A percentile compares a stretch with the other conserved stretches of the same genome.
phyloP scores from a whole-genome alignment of 2,329 filamentous ascomycete genomes.

The Aspergillus clavatus region DNA sequence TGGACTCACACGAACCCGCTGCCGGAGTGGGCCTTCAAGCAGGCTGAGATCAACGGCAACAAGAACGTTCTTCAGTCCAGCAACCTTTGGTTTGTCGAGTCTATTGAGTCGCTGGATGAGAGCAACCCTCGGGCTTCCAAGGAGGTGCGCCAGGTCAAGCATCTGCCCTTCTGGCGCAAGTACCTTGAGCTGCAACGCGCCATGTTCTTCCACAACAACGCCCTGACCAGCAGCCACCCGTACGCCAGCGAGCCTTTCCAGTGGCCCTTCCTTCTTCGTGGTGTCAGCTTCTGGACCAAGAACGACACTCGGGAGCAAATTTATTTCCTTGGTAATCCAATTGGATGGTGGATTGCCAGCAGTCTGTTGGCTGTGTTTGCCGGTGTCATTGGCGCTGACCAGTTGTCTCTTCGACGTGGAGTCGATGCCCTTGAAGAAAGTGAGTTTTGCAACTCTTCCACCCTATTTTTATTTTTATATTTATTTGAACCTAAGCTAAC shows the following conservation, averaged over 20 bases:
- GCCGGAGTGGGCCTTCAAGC: constrained; percentile 96
- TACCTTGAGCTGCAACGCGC: constrained; percentile 94
- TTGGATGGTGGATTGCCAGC: constrained; percentile 96
- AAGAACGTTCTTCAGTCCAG: constrained; percentile 87
- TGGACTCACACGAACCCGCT: constrained; percentile 94
- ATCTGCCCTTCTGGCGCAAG: constrained; percentile 82
- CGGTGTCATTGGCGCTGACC: constrained; percentile 86
- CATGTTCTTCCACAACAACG: constrained; percentile 99
- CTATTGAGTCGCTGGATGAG: constrained; percentile 71
- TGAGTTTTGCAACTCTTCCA: too few relatives aligned
- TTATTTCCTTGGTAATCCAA: constrained; percentile 94
- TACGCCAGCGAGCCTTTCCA: constrained; percentile 93
- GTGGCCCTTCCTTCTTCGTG: constrained; percentile 95
- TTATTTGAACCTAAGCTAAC: background rate
- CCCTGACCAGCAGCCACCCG: constrained; percentile 91
- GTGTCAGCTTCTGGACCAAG: constrained; percentile 99
- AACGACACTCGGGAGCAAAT: constrained; percentile 93
- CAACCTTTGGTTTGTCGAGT: constrained; percentile 92
- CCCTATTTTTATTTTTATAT: too few relatives aligned
- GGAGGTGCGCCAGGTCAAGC: constrained; percentile 73
- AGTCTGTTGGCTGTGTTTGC: constrained; percentile 88
- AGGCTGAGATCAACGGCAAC: constrained; percentile 99
- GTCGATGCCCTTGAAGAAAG: constrained; percentile 89
- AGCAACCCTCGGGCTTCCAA: constrained; percentile 71
- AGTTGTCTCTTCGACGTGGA: constrained; percentile 86